These are phyloP conservation scores for Zygoascus sp. DNA, from an alignment of 1,139 yeast species.

Conservation along the genomic window DNA sequence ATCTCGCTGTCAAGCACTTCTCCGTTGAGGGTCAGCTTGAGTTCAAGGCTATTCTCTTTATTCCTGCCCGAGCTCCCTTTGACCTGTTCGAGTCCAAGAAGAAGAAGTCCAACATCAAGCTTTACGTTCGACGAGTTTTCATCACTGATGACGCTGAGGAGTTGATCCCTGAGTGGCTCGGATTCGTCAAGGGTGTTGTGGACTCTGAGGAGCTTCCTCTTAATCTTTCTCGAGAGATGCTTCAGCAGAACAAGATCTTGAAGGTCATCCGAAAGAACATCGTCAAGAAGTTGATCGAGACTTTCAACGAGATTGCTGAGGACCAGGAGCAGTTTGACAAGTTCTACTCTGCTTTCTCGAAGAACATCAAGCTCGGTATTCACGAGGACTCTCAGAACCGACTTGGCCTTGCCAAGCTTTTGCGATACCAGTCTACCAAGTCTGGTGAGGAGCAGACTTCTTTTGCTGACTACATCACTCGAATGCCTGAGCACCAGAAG, in stretches of 20 bases:
- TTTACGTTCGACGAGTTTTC: conserved; percentile 99
- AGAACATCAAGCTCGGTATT: conserved; percentile 98
- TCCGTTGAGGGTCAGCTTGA: conserved; percentile 99
- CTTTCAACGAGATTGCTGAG: conserved; percentile 98
- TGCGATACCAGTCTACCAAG: conserved; percentile 97
- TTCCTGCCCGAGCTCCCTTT: conserved; percentile 99
- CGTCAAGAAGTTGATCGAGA: conserved; percentile 96
- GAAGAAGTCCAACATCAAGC: conserved; percentile 99
- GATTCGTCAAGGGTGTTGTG: conserved; percentile 97
- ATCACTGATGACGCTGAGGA: conserved; percentile 99
- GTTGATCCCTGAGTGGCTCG: conserved; percentile 98
- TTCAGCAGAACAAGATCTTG: conserved; percentile 99
- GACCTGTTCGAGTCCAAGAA: conserved; percentile 95
- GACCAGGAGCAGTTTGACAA: conserved; percentile 98
- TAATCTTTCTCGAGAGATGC: conserved; percentile 99
- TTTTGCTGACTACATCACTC: conserved; percentile 92
- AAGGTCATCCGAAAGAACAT: conserved; percentile 99
- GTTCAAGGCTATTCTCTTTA: conserved; percentile 94
- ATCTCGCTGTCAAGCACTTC: conserved; percentile 98
- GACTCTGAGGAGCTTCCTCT: conserved; percentile 99
- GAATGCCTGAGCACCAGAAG: conserved; percentile 99
- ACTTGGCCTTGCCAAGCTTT: conserved; percentile 86
- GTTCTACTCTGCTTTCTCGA: conserved; percentile 96
- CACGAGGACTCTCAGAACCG: conserved; percentile 99
- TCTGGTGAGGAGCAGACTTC: conserved; percentile 92